Evolutionary conservation across 2,329 filamentous ascomycete genomes (phyloP).

Genomic region (Claviceps sp.): DNA sequence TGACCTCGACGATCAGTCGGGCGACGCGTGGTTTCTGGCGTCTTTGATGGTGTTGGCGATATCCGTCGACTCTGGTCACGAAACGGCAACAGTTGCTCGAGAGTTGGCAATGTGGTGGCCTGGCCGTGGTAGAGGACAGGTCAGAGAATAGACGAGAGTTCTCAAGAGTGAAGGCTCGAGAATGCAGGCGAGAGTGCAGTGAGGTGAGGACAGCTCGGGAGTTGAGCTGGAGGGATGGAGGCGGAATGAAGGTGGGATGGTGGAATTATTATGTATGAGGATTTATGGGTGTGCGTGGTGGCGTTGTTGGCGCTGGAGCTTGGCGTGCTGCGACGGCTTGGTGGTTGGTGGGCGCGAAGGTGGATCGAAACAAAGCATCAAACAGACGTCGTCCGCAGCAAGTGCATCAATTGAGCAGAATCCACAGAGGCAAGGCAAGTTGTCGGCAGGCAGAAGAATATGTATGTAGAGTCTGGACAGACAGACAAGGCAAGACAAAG

Average conservation of each 20-base stretch:
- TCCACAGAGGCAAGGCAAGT: background rate
- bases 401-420: conserved; percentile 3
- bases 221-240: background rate
- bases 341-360: conserved; percentile 1
- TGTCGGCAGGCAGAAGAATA: background rate
- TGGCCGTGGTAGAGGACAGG: background rate
- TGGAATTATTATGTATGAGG: background rate
- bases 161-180: background rate
- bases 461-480: background rate
- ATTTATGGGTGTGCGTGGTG: background rate
- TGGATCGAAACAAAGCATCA: conserved; percentile 1
- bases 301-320: background rate
- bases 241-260: background rate
- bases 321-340: background rate
- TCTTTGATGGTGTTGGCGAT: no score
- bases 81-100: background rate
- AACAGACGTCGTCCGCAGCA: background rate
- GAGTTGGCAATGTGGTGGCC: background rate
- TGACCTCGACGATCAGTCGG: background rate
- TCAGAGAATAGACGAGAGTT: background rate
- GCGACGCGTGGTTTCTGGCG: background rate
- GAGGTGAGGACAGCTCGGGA: background rate
- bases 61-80: background rate
- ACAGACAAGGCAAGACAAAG: background rate
- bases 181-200: background rate